phyloP scores from a whole-genome alignment of 2,329 filamentous ascomycete genomes.

The Cytospora piceicola region DNA sequence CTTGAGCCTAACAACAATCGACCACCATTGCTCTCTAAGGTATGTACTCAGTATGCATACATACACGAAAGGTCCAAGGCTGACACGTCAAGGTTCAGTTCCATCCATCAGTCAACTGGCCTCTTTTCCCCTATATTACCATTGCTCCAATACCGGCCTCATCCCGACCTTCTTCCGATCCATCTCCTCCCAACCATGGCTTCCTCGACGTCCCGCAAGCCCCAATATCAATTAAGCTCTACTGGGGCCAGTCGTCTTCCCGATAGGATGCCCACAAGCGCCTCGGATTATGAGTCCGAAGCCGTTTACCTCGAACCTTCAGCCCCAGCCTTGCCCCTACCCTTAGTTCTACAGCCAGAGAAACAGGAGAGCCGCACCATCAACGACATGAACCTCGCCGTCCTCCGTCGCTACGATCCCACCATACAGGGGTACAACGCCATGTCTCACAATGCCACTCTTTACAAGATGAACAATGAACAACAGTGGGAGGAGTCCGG shows the following conservation, averaged over 20 bases:
- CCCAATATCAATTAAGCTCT: conserved; percentile 33
- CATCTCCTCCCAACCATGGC: conserved; percentile 44
- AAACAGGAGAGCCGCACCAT: conserved; percentile 65
- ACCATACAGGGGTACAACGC: conserved; percentile 73
- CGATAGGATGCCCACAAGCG: conserved; percentile 31
- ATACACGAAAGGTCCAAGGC: background rate
- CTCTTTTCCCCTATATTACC: background rate
- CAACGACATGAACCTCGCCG: conserved; percentile 83
- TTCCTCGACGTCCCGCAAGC: conserved; percentile 45
- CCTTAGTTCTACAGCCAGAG: conserved; percentile 58
- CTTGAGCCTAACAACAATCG: too few species aligned
- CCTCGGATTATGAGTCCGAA: conserved; percentile 70
- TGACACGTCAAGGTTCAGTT: background rate
- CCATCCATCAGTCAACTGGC: background rate
- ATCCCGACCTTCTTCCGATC: background rate
- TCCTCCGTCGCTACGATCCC: conserved; percentile 80
- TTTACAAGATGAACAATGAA: conserved; percentile 77
- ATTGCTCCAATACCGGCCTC: background rate
- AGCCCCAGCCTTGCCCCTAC: conserved; percentile 5
- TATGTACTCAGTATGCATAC: background rate
- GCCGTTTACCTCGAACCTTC: conserved; percentile 50
- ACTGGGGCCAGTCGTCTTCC: background rate
- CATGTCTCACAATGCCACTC: conserved; percentile 81
- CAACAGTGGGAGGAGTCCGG: conserved; percentile 82
- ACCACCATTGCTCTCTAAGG: background rate